phyloP scores from a whole-genome alignment of 2,329 filamentous ascomycete genomes.

The Nothophoma quercina region DNA sequence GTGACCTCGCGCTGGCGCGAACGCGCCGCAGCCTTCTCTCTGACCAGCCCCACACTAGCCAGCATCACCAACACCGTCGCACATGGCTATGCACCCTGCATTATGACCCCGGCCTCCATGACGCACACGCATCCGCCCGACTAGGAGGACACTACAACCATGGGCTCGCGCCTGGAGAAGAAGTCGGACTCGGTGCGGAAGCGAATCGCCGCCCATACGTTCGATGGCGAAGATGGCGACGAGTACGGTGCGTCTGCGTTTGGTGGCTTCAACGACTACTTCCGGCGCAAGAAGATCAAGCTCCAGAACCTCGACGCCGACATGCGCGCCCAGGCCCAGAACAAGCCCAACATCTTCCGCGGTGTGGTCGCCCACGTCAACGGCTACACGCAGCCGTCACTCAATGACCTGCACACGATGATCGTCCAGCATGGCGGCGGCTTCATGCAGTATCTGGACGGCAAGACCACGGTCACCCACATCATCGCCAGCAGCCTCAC shows the following conservation, averaged over 20 bases:
- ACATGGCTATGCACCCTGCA: conserved; percentile 18
- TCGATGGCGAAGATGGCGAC: conserved; percentile 83
- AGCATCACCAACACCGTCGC: conserved; percentile 11
- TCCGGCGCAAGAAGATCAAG: conserved; percentile 95
- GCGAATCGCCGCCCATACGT: conserved; percentile 72
- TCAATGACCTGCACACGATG: conserved; percentile 85
- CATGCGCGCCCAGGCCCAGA: conserved; percentile 71
- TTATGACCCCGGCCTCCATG: conserved; percentile 36
- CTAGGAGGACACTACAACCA: conserved; percentile 38
- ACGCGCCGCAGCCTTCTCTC: background rate
- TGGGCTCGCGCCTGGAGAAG: conserved; percentile 69
- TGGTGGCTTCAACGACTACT: conserved; percentile 90
- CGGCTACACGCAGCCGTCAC: conserved; percentile 92
- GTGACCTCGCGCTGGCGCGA: conserved; percentile 12
- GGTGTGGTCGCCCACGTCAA: conserved; percentile 91
- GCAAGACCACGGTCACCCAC: conserved; percentile 93
- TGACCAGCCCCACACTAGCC: conserved; percentile 12
- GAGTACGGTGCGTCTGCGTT: conserved; percentile 90
- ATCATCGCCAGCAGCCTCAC: conserved; percentile 92
- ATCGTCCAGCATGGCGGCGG: conserved; percentile 94
- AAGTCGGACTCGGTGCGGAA: conserved; percentile 68
- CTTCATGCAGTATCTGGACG: conserved; percentile 93
- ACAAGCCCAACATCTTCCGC: conserved; percentile 86
- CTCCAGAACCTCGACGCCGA: conserved; percentile 92
- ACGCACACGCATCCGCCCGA: conserved; percentile 27